phyloP scores from a whole-genome alignment of 257 asterid genomes.

The Eucommia ulmoides region DNA sequence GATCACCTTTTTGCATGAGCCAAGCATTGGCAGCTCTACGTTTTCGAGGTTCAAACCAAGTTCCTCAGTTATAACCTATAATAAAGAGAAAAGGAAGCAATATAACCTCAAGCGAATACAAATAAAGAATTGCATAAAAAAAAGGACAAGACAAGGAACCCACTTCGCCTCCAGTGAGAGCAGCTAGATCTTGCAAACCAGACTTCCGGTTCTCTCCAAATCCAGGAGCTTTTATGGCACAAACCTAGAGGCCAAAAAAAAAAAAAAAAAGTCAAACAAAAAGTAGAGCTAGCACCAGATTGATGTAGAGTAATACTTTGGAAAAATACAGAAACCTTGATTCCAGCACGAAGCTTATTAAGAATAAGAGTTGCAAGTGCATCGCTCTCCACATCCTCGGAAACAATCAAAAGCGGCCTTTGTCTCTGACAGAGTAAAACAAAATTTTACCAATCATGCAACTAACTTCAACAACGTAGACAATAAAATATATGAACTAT shows the following conservation, averaged over 20 bases:
- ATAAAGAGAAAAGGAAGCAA: neutral
- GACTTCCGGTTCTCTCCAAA: slow-evolving; percentile 57
- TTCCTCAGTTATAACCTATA: slow-evolving; percentile 36
- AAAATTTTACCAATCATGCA: neutral
- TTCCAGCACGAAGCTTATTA: slow-evolving; percentile 51
- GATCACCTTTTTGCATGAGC: slow-evolving; percentile 43
- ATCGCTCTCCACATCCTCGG: slow-evolving; percentile 50
- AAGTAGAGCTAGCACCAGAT: neutral
- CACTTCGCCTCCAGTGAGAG: slow-evolving; percentile 50
- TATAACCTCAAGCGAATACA: neutral
- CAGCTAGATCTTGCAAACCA: slow-evolving; percentile 39
- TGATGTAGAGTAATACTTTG: neutral
- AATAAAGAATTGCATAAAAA: neutral
- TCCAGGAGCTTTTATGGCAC: slow-evolving; percentile 60
- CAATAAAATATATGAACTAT: no score
- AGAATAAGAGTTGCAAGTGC: slow-evolving; percentile 43
- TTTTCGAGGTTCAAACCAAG: slow-evolving; percentile 40
- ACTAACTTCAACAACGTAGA: no score
- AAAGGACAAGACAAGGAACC: slow-evolving; percentile 1
- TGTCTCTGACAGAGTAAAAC: slow-evolving; percentile 22
- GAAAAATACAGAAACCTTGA: slow-evolving; percentile 22
- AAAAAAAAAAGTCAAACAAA: no score
- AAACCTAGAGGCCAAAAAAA: slow-evolving; percentile 28
- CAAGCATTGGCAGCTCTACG: slow-evolving; percentile 32
- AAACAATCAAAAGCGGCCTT: slow-evolving; percentile 39